These are phyloP conservation scores for Periconia digitata DNA, from an alignment of 2,329 filamentous ascomycete genomes.

Conservation along the genomic window DNA sequence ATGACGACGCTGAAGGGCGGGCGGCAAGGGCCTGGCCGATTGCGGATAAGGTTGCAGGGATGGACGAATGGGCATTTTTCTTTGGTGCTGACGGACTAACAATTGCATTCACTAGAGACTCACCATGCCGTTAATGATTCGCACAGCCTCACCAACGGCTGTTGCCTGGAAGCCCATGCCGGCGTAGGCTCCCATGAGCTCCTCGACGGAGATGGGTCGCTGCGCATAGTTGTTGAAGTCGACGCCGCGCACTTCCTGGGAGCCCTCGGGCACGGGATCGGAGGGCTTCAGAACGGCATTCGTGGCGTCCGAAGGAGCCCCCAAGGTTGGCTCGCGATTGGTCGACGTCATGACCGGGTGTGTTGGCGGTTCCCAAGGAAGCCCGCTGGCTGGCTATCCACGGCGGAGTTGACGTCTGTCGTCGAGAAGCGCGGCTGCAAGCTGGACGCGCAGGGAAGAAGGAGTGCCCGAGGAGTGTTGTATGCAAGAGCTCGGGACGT, in stretches of 20 bases:
- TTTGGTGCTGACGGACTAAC: neutral
- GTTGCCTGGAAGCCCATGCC: slow-evolving; percentile 84
- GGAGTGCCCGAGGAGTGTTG: no score
- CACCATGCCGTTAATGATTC: slow-evolving; percentile 96
- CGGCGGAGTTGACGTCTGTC: neutral
- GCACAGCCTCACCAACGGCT: slow-evolving; percentile 80
- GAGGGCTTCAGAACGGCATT: slow-evolving; percentile 85
- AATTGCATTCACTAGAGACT: slow-evolving; percentile 16
- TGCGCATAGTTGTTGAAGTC: slow-evolving; percentile 84
- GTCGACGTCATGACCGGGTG: slow-evolving; percentile 22
- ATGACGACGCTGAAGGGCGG: slow-evolving; percentile 18
- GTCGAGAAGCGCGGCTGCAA: no score
- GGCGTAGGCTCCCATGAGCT: slow-evolving; percentile 78
- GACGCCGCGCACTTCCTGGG: slow-evolving; percentile 83
- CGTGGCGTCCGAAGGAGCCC: slow-evolving; percentile 54
- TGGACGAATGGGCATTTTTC: slow-evolving; percentile 8
- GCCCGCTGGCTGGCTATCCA: neutral
- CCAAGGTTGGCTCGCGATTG: slow-evolving; percentile 16
- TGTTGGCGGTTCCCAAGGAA: neutral
- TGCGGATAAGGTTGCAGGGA: slow-evolving; percentile 37
- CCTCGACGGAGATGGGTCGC: slow-evolving; percentile 77
- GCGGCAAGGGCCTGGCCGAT: slow-evolving; percentile 23
- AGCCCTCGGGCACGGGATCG: slow-evolving; percentile 74
- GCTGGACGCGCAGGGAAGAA: no score
- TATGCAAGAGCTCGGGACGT: no score